phyloP scores from a whole-genome alignment of 139 green algal species.

The Desmodesmus armatus region DNA sequence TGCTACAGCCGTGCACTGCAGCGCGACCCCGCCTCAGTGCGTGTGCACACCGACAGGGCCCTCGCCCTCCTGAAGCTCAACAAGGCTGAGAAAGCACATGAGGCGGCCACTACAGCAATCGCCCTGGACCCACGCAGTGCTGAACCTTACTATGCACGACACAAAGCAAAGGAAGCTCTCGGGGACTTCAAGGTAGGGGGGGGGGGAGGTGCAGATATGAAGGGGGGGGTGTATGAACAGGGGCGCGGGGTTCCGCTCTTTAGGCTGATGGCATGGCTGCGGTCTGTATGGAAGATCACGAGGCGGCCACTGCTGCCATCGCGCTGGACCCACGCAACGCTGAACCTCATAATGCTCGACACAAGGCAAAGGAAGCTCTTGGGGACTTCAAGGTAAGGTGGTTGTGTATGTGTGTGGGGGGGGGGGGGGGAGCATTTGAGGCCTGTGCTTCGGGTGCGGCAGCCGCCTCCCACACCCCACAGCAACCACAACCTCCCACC shows the following conservation, averaged over 20 bases:
- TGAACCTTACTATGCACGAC: constrained; percentile 2
- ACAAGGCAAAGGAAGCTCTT: constrained; percentile 5
- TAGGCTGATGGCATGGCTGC: no score
- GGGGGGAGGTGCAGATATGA: neutral
- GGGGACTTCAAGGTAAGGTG: constrained; percentile 11
- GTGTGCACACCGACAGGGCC: constrained; percentile 17
- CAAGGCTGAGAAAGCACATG: neutral
- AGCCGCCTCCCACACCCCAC: no score
- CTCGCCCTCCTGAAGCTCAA: neutral
- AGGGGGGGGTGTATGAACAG: no score
- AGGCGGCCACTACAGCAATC: neutral
- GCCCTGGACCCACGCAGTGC: neutral
- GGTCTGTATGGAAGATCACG: neutral
- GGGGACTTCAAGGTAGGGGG: constrained; percentile 7
- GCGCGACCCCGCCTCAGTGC: no score
- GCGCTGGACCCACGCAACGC: neutral
- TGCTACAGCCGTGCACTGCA: no score
- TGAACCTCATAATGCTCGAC: neutral
- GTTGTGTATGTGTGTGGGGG: no score
- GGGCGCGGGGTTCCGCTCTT: no score
- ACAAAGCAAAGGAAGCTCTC: constrained; percentile 2
- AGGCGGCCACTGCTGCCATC: neutral
- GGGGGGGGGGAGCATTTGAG: no score
- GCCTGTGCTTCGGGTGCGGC: no score
- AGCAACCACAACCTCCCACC: no score